A percentile compares a stretch with the other conserved stretches of the same genome.
phyloP scores from a whole-genome alignment of 2,329 filamentous ascomycete species.

The Aspergillus hiratsukae region DNA sequence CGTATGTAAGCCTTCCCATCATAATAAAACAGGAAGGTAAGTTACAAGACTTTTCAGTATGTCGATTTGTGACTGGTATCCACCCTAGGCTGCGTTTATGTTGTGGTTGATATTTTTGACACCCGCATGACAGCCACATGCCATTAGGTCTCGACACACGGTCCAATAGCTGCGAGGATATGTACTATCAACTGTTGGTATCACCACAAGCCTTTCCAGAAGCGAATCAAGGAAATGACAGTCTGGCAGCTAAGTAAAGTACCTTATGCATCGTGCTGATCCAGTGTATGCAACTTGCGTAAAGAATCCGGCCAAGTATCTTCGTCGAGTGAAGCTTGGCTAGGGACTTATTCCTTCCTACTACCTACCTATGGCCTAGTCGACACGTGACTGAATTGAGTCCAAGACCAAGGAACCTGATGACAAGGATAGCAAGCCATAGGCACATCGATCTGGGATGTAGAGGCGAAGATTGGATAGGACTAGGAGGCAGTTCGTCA shows the following conservation, averaged over 20 bases:
- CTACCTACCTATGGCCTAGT: background rate
- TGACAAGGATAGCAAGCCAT: background rate
- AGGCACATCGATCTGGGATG: background rate
- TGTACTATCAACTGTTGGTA: background rate
- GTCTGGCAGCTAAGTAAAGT: background rate
- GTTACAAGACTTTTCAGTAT: background rate
- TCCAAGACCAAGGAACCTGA: slow-evolving; percentile 7
- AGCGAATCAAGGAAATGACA: background rate
- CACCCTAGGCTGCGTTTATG: too few relatives aligned
- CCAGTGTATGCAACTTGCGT: background rate
- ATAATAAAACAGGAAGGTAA: background rate
- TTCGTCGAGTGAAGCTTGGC: background rate
- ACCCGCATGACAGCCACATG: background rate
- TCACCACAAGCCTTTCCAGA: background rate
- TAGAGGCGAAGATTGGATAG: background rate
- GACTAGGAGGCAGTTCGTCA: background rate
- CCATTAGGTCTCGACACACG: background rate
- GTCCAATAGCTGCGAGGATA: background rate
- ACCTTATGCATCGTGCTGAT: background rate
- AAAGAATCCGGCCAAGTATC: background rate
- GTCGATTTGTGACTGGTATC: background rate
- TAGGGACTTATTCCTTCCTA: background rate
- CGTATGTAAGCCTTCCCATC: background rate
- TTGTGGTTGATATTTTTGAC: too few relatives aligned
- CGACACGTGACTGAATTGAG: slow-evolving; percentile 13